phyloP scores from a whole-genome alignment of 768 basidiomycete species.

The Amylocystis lapponica region DNA sequence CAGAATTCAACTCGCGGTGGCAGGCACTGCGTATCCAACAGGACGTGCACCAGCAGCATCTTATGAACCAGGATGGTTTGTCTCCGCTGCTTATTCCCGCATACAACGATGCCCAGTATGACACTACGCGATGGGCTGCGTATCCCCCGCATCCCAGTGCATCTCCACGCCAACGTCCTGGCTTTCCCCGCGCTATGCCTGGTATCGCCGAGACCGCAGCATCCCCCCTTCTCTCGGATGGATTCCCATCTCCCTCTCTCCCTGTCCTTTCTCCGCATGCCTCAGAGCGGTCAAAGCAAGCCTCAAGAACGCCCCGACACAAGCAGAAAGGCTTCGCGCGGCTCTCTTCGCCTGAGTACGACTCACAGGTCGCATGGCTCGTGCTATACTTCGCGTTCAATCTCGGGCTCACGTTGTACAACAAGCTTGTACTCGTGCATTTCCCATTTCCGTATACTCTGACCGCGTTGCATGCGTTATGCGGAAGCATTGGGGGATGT shows the following conservation, averaged over 20 bases:
- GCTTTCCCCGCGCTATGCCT: slow-evolving; percentile 5
- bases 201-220: neutral
- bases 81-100: neutral
- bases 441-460: slow-evolving; percentile 97
- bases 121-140: neutral
- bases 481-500: slow-evolving; percentile 78
- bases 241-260: slow-evolving; percentile 11
- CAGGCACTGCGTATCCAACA: neutral
- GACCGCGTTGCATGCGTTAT: slow-evolving; percentile 87
- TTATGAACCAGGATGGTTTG: neutral
- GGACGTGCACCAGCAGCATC: neutral
- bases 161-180: slow-evolving; percentile 16
- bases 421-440: slow-evolving; percentile 85
- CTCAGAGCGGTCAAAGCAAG: slow-evolving; percentile 5
- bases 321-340: neutral
- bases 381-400: slow-evolving; percentile 86
- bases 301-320: neutral
- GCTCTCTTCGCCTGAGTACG: neutral
- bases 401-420: slow-evolving; percentile 88
- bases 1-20: neutral
- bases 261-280: slow-evolving; percentile 15
- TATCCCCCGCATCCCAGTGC: neutral
- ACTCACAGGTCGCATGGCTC: slow-evolving; percentile 54
- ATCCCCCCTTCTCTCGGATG: slow-evolving; percentile 8
- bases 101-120: neutral